These are phyloP conservation scores for Sporothrix dimorphospora DNA, from an alignment of 2,329 filamentous ascomycete genomes.

Conservation along the genomic window DNA sequence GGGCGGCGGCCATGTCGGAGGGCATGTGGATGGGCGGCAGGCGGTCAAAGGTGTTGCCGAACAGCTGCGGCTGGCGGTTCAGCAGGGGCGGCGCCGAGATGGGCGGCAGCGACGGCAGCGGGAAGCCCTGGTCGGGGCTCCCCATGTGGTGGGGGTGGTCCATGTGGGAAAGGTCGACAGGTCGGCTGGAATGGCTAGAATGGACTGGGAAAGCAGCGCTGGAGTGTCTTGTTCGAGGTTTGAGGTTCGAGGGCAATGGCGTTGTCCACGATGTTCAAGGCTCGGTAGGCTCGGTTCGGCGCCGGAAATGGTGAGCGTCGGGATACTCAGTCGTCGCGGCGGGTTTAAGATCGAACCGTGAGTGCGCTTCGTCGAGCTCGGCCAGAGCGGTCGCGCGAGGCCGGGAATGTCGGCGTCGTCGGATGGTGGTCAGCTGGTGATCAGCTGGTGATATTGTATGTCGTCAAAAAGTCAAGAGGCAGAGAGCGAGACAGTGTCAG, in stretches of 20 bases:
- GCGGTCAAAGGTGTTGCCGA: slow-evolving; percentile 66
- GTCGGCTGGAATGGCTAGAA: no score
- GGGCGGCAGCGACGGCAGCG: slow-evolving; percentile 51
- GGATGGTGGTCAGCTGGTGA: not conserved
- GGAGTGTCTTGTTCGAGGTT: not conserved
- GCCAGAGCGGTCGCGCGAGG: not conserved
- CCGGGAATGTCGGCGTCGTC: not conserved
- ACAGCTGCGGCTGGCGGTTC: slow-evolving; percentile 69
- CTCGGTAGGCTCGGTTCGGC: not conserved
- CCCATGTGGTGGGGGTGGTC: slow-evolving; percentile 52
- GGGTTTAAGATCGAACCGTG: not conserved
- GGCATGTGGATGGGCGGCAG: slow-evolving; percentile 61
- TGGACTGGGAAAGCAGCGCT: not conserved
- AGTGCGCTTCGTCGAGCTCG: not conserved
- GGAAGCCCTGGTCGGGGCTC: slow-evolving; percentile 52
- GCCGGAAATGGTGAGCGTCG: not conserved
- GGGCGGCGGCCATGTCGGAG: slow-evolving; percentile 57
- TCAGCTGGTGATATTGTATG: not conserved
- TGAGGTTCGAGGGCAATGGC: not conserved
- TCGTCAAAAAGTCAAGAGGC: not conserved
- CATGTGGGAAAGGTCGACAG: slow-evolving; percentile 43
- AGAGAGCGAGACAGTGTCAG: not conserved
- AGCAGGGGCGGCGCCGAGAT: slow-evolving; percentile 61
- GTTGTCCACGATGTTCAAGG: no score
- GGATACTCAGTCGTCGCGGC: not conserved